Evolutionary conservation across 2,329 filamentous ascomycete genomes (phyloP), one percentile per base, ranked within the genome.

Genomic region (Dactylellina haptotyla): DNA sequence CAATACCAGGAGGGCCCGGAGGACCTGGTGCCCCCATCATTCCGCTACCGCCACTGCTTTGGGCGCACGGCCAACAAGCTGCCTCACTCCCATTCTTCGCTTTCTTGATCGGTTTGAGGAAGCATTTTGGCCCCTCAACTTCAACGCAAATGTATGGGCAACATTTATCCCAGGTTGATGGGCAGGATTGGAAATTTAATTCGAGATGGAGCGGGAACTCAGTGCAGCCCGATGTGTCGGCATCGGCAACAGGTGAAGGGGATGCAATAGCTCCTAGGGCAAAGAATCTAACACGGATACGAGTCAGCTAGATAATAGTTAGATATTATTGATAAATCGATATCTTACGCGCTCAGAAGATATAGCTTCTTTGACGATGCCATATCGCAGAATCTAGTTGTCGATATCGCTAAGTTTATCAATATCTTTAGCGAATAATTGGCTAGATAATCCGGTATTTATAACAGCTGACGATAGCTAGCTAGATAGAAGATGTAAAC

Each of bases 61-160:
- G 46, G 12, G 46, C 1, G 46, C 46, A 50, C 4, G 46, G 46
- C 46, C 46, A 50, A 16, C 46, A 50, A n/a, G 20, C 23, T 12
- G 46, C 46, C 9, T 26, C 20, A 50, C 30, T 5, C 10, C 46
- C 46, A 30, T 50, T 18, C 16, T 50, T 25, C 46, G 46, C 16
- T 12, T 9, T 50, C 16, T 30, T 2, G 14, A 50, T 30, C 14
- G 20, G 46, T 12, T 30, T 8, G 2, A 50, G 12, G 23, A 16
- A 28, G 25, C 46, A 50, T 16, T 12, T 26, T 3, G 46, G 46
- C 6, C 46, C 46, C 9, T 28, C 9, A 1, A 18, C 12, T 28
- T 50, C 46, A 14, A 50, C 46, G 16, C 46, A 50, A 9, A 50
- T 30, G 18, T 50, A 50, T 12, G 46, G 46, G 12, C 46, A 50